phyloP scores from a whole-genome alignment of 306 rosid species.

The Fragaria nilgerrensis region DNA sequence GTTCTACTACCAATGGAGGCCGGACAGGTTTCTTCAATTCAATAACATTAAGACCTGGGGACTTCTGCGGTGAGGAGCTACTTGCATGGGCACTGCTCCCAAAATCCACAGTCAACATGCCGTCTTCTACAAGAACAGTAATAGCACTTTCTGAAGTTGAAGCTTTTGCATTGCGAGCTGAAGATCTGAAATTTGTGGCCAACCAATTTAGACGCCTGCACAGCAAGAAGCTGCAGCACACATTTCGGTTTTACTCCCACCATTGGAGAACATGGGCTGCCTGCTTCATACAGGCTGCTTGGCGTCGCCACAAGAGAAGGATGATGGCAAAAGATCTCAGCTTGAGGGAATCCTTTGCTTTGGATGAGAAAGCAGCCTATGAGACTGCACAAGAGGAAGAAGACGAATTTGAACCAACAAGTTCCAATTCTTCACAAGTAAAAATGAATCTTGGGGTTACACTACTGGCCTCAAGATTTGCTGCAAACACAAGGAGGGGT shows the following conservation, averaged over 20 bases:
- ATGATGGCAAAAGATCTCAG: slow-evolving; percentile 49
- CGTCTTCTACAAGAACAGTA: slow-evolving; percentile 90
- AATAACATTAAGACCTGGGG: slow-evolving; percentile 84
- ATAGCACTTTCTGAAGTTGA: slow-evolving; percentile 76
- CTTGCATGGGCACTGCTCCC: slow-evolving; percentile 97
- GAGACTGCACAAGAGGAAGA: slow-evolving; percentile 49
- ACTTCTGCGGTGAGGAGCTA: slow-evolving; percentile 95
- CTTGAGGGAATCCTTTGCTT: slow-evolving; percentile 49
- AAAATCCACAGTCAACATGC: slow-evolving; percentile 76
- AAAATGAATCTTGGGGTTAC: slow-evolving; percentile 78
- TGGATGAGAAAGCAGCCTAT: slow-evolving; percentile 34
- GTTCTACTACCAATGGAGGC: slow-evolving; percentile 94
- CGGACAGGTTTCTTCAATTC: slow-evolving; percentile 92
- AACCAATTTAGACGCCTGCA: slow-evolving; percentile 94
- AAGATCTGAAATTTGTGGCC: slow-evolving; percentile 95
- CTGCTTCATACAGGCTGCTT: slow-evolving; percentile 98
- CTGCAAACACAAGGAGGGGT: slow-evolving; percentile 88
- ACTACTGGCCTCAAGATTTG: slow-evolving; percentile 84
- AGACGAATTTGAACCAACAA: slow-evolving; percentile 28
- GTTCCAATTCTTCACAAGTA: slow-evolving; percentile 52
- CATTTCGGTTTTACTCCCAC: slow-evolving; percentile 89
- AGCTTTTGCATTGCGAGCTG: slow-evolving; percentile 92
- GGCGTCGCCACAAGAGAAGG: slow-evolving; percentile 78
- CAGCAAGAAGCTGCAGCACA: slow-evolving; percentile 97
- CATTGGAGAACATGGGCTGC: slow-evolving; percentile 99